Conservation (phyloP, 2,329 filamentous ascomycete species). For the Emmonsia crescens region DNA sequence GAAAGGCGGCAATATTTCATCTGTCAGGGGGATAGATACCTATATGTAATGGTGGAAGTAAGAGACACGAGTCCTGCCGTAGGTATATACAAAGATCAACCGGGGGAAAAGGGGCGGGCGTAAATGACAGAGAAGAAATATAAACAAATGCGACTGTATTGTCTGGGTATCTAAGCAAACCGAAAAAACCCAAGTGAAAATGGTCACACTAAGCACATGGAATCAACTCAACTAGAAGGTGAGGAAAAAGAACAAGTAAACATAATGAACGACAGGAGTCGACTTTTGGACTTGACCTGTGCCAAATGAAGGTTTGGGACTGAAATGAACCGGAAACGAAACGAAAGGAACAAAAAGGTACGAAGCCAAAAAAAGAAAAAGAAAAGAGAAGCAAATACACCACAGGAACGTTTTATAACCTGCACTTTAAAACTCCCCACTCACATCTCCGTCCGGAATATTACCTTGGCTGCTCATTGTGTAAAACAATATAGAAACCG, state of each 20-base stretch:
- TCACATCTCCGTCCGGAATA: background rate
- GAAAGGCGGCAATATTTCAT: background rate
- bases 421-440: background rate
- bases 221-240: too few relatives aligned
- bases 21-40: background rate
- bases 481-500: background rate
- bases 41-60: background rate
- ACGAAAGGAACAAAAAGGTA: background rate
- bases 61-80: background rate
- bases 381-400: background rate
- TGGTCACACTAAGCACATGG: background rate
- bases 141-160: background rate
- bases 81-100: background rate
- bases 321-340: background rate
- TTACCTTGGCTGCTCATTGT: too few relatives aligned
- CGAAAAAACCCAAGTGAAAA: background rate
- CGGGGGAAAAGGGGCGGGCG: background rate
- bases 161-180: background rate
- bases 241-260: background rate
- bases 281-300: background rate
- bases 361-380: background rate
- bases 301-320: too few relatives aligned
- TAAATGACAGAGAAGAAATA: background rate
- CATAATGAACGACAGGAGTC: background rate
- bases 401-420: background rate